These are phyloP conservation scores for Termitomyces bulborhizus DNA, from an alignment of 768 basidiomycete genomes.

Conservation along the genomic window DNA sequence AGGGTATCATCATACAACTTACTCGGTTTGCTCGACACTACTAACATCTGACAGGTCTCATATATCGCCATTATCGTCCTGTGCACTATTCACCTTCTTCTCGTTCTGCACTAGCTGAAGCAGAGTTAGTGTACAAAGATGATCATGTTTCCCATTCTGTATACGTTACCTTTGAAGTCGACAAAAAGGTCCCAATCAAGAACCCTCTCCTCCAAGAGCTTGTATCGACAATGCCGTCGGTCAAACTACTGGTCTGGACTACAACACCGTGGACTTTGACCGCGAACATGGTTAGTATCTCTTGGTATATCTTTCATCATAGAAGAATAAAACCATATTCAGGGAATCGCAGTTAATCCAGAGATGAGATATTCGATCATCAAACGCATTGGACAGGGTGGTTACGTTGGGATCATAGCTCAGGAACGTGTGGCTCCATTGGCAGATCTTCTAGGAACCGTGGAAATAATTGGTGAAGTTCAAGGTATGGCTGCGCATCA, in stretches of 20 bases:
- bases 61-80: slow-evolving; percentile 83
- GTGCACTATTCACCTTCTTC: slow-evolving; percentile 96
- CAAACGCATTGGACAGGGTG: slow-evolving; percentile 14
- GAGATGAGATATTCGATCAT: slow-evolving; percentile 64
- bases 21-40: not conserved
- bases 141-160: slow-evolving; percentile 85
- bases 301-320: not conserved
- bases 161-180: slow-evolving; percentile 76
- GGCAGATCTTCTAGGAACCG: slow-evolving; percentile 26
- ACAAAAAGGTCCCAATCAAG: slow-evolving; percentile 18
- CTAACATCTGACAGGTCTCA: slow-evolving; percentile 47
- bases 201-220: slow-evolving; percentile 24
- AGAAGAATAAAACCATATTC: slow-evolving; percentile 2
- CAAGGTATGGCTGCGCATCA: slow-evolving; percentile 23
- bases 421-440: slow-evolving; percentile 42
- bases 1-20: slow-evolving; percentile 38
- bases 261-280: slow-evolving; percentile 97
- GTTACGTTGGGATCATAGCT: slow-evolving; percentile 38
- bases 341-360: slow-evolving; percentile 87
- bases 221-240: slow-evolving; percentile 21
- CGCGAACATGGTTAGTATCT: slow-evolving; percentile 76
- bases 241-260: slow-evolving; percentile 84
- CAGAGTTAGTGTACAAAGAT: slow-evolving; percentile 87
- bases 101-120: slow-evolving; percentile 89
- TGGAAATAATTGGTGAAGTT: slow-evolving; percentile 30